Conservation (phyloP, 805 yeast species). For the Zygosaccharomyces bailii region DNA sequence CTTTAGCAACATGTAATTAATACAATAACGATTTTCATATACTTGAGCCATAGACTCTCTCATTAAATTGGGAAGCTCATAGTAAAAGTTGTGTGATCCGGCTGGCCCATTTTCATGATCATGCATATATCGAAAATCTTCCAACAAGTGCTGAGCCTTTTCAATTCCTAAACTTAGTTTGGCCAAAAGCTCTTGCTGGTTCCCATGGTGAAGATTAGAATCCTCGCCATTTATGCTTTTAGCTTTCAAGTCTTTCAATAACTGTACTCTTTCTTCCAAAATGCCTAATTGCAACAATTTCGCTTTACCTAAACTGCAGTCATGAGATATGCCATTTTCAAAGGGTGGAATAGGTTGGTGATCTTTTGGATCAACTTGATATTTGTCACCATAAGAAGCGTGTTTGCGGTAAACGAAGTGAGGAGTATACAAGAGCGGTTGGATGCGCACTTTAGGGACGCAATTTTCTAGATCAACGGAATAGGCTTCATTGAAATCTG, state of each 20-base stretch:
- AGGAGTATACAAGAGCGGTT: slow-evolving; percentile 66
- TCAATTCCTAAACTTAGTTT: slow-evolving; percentile 17
- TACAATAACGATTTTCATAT: slow-evolving; percentile 57
- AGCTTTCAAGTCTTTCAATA: slow-evolving; percentile 40
- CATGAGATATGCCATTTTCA: slow-evolving; percentile 55
- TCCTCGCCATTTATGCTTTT: slow-evolving; percentile 40
- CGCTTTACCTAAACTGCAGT: slow-evolving; percentile 46
- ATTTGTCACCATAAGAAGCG: slow-evolving; percentile 47
- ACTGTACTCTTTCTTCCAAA: slow-evolving; percentile 22
- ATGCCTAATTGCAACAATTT: slow-evolving; percentile 22
- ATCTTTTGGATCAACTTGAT: slow-evolving; percentile 39
- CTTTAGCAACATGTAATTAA: slow-evolving; percentile 68
- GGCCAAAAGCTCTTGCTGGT: slow-evolving; percentile 26
- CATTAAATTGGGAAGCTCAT: slow-evolving; percentile 30
- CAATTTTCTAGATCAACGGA: slow-evolving; percentile 38
- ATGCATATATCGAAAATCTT: slow-evolving; percentile 22
- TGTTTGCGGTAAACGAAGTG: slow-evolving; percentile 66
- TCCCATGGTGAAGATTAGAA: slow-evolving; percentile 13
- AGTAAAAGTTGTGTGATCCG: slow-evolving; percentile 29
- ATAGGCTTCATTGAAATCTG: slow-evolving; percentile 60
- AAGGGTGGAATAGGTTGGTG: slow-evolving; percentile 42
- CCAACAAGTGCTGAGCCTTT: slow-evolving; percentile 19
- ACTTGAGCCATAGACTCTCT: slow-evolving; percentile 12
- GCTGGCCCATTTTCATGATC: background rate
- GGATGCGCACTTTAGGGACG: slow-evolving; percentile 45